Conservation (phyloP, 495 filamentous ascomycete genomes). For the Cercophora scortea region DNA sequence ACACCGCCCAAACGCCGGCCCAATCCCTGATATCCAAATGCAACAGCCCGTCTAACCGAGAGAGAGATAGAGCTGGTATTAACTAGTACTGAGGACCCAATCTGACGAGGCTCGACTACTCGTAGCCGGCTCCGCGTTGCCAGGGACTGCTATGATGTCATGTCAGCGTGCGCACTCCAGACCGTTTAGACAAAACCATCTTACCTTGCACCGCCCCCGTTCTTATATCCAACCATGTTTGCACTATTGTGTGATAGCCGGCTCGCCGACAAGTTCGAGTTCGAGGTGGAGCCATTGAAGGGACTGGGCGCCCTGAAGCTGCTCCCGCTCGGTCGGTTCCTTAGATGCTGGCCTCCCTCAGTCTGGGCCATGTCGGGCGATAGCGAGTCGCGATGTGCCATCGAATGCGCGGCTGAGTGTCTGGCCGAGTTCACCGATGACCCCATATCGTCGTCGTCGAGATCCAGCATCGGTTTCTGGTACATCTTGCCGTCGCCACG, state of each 20-base stretch:
- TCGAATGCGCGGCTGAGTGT: constrained; percentile 11
- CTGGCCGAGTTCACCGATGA: constrained; percentile 43
- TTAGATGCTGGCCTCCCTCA: not conserved
- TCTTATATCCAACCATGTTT: not conserved
- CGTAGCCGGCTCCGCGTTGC: constrained; percentile 51
- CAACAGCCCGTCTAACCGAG: too few relatives aligned
- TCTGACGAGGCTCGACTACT: constrained; percentile 7
- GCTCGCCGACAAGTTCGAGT: not conserved
- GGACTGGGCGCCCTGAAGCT: constrained; percentile 16
- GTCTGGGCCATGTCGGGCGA: too few relatives aligned
- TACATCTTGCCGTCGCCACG: constrained; percentile 71
- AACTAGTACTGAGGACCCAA: too few relatives aligned
- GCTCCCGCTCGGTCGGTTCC: constrained; percentile 13
- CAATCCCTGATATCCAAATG: too few relatives aligned
- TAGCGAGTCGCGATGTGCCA: too few relatives aligned
- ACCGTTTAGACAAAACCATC: not conserved
- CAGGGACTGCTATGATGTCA: constrained; percentile 20
- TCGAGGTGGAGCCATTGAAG: constrained; percentile 8
- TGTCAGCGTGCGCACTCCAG: too few relatives aligned
- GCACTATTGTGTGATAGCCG: not conserved
- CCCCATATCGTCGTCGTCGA: constrained; percentile 66
- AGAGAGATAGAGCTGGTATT: too few relatives aligned
- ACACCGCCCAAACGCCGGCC: too few relatives aligned
- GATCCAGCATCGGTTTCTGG: constrained; percentile 45
- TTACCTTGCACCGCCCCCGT: not conserved